phyloP scores from a whole-genome alignment of 23 red algal genomes.

The Gracilaria gracilis region DNA sequence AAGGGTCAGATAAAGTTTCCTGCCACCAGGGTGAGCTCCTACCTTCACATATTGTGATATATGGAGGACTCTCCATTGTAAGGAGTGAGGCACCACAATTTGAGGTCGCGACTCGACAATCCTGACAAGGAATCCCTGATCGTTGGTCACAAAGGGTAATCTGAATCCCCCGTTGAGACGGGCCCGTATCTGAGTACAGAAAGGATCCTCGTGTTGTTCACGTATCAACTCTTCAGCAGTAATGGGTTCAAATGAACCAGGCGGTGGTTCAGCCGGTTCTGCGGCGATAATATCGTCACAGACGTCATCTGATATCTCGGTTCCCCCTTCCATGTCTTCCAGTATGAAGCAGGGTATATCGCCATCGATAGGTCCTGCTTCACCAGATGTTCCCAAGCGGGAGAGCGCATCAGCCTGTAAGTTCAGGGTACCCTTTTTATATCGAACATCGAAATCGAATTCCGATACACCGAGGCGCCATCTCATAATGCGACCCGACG shows the following conservation, averaged over 20 bases:
- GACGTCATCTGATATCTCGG: not conserved
- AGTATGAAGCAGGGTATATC: not conserved
- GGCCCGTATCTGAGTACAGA: conserved; percentile 5
- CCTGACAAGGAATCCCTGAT: not conserved
- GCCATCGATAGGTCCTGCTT: not conserved
- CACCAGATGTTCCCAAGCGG: not conserved
- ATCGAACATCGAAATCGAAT: too few species aligned
- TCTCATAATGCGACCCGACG: too few species aligned
- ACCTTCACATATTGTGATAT: too few species aligned
- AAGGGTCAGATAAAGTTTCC: too few species aligned
- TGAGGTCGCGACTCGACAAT: too few species aligned
- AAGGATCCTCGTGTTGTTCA: not conserved
- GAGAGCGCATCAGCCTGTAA: too few species aligned
- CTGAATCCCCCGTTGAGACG: not conserved
- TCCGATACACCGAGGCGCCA: too few species aligned
- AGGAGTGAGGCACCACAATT: too few species aligned
- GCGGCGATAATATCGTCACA: not conserved
- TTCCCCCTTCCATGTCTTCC: not conserved
- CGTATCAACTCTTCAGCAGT: not conserved
- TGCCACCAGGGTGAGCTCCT: too few species aligned
- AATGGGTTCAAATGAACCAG: not conserved
- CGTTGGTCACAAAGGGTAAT: not conserved
- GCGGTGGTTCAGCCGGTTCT: not conserved
- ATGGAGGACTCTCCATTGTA: too few species aligned
- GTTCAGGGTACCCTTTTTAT: too few species aligned